phyloP scores from a whole-genome alignment of 2,329 filamentous ascomycete species.

The Trichoderma citrinoviride region DNA sequence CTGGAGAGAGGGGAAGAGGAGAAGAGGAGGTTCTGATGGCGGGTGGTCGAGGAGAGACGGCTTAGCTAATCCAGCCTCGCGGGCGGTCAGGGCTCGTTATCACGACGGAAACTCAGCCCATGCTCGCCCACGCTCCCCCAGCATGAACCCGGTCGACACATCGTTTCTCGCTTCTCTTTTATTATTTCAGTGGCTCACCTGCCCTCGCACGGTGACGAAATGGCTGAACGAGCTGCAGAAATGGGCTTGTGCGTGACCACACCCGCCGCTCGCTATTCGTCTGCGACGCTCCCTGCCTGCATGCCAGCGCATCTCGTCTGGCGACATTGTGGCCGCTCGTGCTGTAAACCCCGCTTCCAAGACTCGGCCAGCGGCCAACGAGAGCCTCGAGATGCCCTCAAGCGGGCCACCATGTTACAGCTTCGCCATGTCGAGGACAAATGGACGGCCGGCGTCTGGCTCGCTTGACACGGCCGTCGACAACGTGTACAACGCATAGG shows the following conservation, averaged over 20 bases:
- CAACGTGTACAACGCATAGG: slow-evolving; percentile 18
- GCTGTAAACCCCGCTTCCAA: slow-evolving; percentile 19
- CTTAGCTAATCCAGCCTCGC: slow-evolving; percentile 10
- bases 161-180: slow-evolving; percentile 5
- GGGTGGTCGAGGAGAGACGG: neutral
- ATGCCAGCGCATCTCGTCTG: slow-evolving; percentile 21
- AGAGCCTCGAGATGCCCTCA: slow-evolving; percentile 16
- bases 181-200: slow-evolving; percentile 8
- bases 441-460: slow-evolving; percentile 13
- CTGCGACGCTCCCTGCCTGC: slow-evolving; percentile 20
- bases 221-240: slow-evolving; percentile 17
- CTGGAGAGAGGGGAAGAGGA: neutral
- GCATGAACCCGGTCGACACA: neutral
- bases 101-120: neutral
- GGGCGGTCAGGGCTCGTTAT: neutral
- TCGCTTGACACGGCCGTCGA: slow-evolving; percentile 16
- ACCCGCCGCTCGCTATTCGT: slow-evolving; percentile 14
- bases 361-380: slow-evolving; percentile 11
- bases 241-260: slow-evolving; percentile 19
- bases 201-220: slow-evolving; percentile 15
- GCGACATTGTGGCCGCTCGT: slow-evolving; percentile 17
- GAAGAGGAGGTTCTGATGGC: neutral
- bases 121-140: neutral
- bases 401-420: slow-evolving; percentile 18
- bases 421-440: slow-evolving; percentile 8